Percentiles rank a stretch among this genome's conserved stretches.
These are phyloP conservation scores for Rheum nobile DNA, from an alignment of 148 eudicot genomes.

Conservation along the genomic window DNA sequence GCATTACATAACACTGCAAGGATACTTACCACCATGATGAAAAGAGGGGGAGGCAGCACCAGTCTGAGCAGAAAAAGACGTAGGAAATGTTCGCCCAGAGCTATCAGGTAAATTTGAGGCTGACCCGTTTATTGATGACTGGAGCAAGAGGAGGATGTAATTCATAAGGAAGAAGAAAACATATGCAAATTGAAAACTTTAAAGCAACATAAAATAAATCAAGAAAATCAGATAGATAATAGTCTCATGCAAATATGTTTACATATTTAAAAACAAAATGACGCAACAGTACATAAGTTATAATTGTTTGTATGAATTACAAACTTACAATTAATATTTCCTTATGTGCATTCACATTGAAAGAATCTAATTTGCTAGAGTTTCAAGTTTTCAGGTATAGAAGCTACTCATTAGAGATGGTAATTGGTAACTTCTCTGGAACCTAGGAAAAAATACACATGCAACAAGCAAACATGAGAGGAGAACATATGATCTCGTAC, in stretches of 20 bases:
- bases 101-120: constrained; percentile 37
- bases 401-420: background rate
- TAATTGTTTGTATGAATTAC: background rate
- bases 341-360: background rate
- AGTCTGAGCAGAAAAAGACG: constrained; percentile 45
- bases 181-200: background rate
- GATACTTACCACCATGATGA: constrained; percentile 36
- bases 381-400: background rate
- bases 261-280: background rate
- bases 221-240: background rate
- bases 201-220: background rate
- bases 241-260: background rate
- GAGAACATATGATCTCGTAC: background rate
- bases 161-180: constrained; percentile 1
- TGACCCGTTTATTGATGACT: constrained; percentile 51
- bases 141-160: constrained; percentile 8
- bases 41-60: constrained; percentile 35
- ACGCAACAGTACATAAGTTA: background rate
- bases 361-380: background rate
- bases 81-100: constrained; percentile 40
- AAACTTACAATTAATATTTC: background rate
- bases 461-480: background rate
- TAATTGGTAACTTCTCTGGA: background rate
- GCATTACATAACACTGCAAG: background rate
- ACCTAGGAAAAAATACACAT: background rate